Conservation (phyloP, 2,329 filamentous ascomycete genomes). For the Orbilia blumenaviensis region DNA sequence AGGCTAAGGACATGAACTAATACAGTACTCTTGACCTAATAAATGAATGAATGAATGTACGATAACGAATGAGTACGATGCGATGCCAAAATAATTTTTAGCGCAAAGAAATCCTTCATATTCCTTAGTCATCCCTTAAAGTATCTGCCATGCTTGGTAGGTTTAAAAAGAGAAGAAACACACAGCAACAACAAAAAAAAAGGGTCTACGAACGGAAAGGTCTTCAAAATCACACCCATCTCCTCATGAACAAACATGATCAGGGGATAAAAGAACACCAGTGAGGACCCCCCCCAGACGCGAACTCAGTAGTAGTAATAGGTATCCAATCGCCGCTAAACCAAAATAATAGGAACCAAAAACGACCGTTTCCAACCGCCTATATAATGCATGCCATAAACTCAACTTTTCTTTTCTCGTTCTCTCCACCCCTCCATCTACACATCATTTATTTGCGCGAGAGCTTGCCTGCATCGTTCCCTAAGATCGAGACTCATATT, state of each 20-base stretch:
- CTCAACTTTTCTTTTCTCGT: not conserved
- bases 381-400: slow-evolving; percentile 8
- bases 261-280: not conserved
- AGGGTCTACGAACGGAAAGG: not conserved
- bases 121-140: not conserved
- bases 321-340: slow-evolving; percentile 19
- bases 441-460: slow-evolving; percentile 46
- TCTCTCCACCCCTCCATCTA: not conserved
- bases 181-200: not conserved
- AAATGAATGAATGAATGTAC: not conserved
- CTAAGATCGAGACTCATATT: slow-evolving; percentile 51
- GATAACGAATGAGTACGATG: not conserved
- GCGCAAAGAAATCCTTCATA: not conserved
- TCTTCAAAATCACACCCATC: not conserved
- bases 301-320: not conserved
- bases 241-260: not conserved
- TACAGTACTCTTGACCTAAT: not conserved
- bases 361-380: slow-evolving; percentile 7
- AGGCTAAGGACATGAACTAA: not conserved
- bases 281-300: not conserved
- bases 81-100: not conserved
- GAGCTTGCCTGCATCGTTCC: slow-evolving; percentile 46
- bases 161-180: not conserved
- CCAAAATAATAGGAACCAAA: not conserved
- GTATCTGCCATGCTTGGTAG: not conserved